phyloP scores from a whole-genome alignment of 2,329 filamentous ascomycete species.

The Helminthosporium solani region DNA sequence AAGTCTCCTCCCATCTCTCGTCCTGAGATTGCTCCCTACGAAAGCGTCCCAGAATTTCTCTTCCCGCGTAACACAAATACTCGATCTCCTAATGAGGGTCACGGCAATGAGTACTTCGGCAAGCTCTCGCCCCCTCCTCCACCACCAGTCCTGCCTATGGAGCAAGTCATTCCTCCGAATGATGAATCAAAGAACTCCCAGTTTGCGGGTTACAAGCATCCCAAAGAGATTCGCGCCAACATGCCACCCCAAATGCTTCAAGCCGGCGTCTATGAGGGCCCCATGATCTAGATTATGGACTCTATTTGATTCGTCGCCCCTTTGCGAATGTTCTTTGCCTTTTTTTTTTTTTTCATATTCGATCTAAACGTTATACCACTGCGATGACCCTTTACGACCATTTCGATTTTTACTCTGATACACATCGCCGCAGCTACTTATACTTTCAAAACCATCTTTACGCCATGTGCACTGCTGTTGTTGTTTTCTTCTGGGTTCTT shows the following conservation, averaged over 20 bases:
- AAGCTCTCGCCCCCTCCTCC: conserved; percentile 38
- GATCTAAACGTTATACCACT: conserved; percentile 9
- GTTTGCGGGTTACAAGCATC: conserved; percentile 40
- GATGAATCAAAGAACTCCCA: conserved; percentile 22
- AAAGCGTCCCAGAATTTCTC: conserved; percentile 43
- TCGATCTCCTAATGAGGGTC: conserved; percentile 33
- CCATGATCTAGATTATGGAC: conserved; percentile 38
- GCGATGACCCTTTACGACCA: conserved; percentile 34
- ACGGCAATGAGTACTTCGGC: conserved; percentile 27
- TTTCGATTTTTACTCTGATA: conserved; percentile 2
- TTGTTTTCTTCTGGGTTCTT: conserved; percentile 9
- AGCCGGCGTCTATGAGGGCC: conserved; percentile 43
- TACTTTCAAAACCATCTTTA: conserved; percentile 8
- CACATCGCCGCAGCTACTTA: too few species aligned
- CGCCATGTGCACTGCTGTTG: conserved; percentile 2
- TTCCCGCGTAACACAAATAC: conserved; percentile 27
- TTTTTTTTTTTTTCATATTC: too few species aligned
- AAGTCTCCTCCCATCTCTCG: conserved; percentile 48
- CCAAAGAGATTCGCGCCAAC: conserved; percentile 51
- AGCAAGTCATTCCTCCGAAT: conserved; percentile 45
- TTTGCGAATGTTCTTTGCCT: too few species aligned
- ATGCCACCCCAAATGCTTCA: conserved; percentile 51
- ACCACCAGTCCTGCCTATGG: conserved; percentile 38
- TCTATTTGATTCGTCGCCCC: too few species aligned
- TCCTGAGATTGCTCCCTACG: conserved; percentile 43